Evolutionary conservation across 805 yeast genomes (phyloP).

Genomic region (Yarrowia yakushimensis): DNA sequence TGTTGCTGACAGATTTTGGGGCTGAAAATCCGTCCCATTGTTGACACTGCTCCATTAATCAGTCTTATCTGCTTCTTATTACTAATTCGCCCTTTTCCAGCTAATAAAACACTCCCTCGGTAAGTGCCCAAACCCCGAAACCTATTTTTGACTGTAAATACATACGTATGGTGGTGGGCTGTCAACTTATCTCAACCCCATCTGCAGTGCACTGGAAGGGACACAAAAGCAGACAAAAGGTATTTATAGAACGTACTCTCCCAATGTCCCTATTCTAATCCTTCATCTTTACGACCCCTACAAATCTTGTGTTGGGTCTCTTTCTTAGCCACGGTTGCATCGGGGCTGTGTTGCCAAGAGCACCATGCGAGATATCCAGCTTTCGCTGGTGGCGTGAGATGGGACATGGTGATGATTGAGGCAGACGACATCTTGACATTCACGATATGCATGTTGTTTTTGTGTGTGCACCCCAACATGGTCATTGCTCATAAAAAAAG

Average conservation of each 20-base stretch:
- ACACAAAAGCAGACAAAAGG: neutral
- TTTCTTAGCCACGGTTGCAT: slow-evolving; percentile 13
- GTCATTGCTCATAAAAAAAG: no score
- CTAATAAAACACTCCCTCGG: neutral
- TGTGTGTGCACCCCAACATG: no score
- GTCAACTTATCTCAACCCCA: neutral
- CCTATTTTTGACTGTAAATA: neutral
- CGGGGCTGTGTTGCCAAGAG: slow-evolving; percentile 21
- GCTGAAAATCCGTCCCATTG: neutral
- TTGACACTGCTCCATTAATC: no score
- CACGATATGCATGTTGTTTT: no score
- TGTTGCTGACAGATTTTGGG: neutral
- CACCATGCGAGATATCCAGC: neutral
- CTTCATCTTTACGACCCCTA: neutral
- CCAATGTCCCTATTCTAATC: neutral
- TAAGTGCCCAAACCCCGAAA: neutral
- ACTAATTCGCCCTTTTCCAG: no score
- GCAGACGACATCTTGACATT: neutral
- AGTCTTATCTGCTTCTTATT: no score
- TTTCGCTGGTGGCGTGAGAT: neutral
- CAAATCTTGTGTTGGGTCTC: slow-evolving; percentile 4
- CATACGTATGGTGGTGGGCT: neutral
- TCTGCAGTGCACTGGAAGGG: no score
- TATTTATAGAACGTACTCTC: no score
- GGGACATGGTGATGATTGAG: neutral